These are phyloP conservation scores for Colletotrichum filicis DNA, from an alignment of 2,329 filamentous ascomycete genomes.

Conservation along the genomic window DNA sequence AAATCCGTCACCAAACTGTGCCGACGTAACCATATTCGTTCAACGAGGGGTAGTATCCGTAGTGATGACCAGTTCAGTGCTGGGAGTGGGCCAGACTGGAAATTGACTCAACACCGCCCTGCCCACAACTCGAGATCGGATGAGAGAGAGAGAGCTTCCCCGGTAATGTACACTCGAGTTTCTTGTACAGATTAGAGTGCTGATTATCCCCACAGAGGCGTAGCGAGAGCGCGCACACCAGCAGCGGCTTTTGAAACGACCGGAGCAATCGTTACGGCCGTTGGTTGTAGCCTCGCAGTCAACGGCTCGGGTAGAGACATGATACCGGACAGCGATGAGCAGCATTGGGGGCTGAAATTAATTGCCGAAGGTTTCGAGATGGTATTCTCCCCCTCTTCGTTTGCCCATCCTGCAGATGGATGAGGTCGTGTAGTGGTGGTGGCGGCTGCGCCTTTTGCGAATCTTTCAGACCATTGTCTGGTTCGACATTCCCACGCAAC, in stretches of 20 bases:
- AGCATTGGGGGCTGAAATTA: slow-evolving; percentile 6
- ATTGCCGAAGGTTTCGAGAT: slow-evolving; percentile 6
- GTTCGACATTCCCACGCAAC: slow-evolving; percentile 3
- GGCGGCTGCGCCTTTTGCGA: background rate
- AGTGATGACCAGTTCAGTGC: background rate
- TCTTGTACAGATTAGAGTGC: slow-evolving; percentile 20
- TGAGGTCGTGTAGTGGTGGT: background rate
- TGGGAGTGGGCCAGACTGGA: slow-evolving; percentile 11
- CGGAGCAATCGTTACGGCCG: slow-evolving; percentile 26
- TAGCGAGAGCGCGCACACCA: slow-evolving; percentile 16
- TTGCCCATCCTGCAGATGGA: background rate
- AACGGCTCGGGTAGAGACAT: background rate
- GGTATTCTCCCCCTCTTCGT: background rate
- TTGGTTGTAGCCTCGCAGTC: slow-evolving; percentile 15
- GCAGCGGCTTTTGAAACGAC: slow-evolving; percentile 20
- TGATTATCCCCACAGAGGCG: slow-evolving; percentile 30
- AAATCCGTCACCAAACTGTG: background rate
- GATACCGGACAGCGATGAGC: background rate
- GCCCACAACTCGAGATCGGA: background rate
- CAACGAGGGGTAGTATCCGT: background rate
- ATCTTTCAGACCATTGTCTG: slow-evolving; percentile 6
- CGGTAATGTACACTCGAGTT: background rate
- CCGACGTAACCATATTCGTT: background rate
- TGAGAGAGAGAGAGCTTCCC: background rate
- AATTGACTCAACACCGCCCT: slow-evolving; percentile 4